Evolutionary conservation across 1,139 yeast genomes (phyloP), one percentile per base, ranked within the genome.

Genomic region (Meyerozyma carpophila): DNA sequence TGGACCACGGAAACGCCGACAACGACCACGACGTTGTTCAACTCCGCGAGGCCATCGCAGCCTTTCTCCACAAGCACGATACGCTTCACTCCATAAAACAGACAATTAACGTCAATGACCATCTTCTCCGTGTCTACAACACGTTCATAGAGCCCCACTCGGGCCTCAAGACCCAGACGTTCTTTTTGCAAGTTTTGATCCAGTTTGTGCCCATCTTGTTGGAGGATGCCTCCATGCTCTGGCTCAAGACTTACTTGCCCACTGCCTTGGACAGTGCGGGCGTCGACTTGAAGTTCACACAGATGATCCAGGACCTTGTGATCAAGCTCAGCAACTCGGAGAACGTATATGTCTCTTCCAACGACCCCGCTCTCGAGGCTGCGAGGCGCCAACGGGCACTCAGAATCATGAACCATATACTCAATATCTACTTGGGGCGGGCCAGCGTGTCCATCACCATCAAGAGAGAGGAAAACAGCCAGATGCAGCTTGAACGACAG

Each of bases 261-360:
- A 78, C 82, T 0, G 83, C 86, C 0, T 64, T 82, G 2, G 84
- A 82, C 55, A 78, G 84, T 39, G 84, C 84, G 0, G 84, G 86
- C 2, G 69, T 53, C 44, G 74, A 71, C 47, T 47, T 59, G 10
- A 48, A 49, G 25, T 68, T 70, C 39, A 82, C 79, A 0, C 61
- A 61, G 8, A 66, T 69, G 32, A 54, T 82, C 6, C 58, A 78
- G 34, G 62, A 63, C 8, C 68, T 81, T 31, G 55, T 83, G 11
- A 46, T 56, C 14, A 58, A 21, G 25, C 37, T 34, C 60, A 2
- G 60, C 77, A 8, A 53, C 73, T 14, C 47, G 55, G 9, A 27
- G 52, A 13, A 27, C 29, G 13, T n/a, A 27, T 27, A 56, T 42
- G 49, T 55, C 4, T 53, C 52, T 36, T 47, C 58, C 2, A 50